Base-by-base conservation (phyloP, 1,139 yeast genomes). In the Debaryomyces subglobosus region DNA sequence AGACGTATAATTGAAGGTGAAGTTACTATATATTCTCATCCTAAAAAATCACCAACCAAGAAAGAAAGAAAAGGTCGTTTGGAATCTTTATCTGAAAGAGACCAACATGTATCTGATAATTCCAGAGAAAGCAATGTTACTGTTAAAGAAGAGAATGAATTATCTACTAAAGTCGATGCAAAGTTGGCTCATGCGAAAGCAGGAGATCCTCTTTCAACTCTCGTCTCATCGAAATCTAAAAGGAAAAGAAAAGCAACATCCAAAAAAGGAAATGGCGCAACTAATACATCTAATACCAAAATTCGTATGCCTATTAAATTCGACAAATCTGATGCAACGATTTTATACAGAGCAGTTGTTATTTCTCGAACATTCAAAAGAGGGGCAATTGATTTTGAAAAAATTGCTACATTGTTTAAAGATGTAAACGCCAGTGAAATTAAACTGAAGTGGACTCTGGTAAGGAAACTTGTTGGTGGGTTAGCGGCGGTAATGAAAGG, bases 391-490 rank as follows among this genome's bases (percentile, higher is more conserved):
- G 84, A 84, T 52, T 89, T 89, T 81, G 73, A 71, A 0, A 62
- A 72, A 39, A 80, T 88, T n/a, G 72, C 84, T 0, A 58, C 60
- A 0, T 64, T 78, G 4, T 74, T 85, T 52, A 69, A 62, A 1
- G 77, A 67, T 15, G 58, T 67, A 36, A 68, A 61, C 21, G 64
- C 67, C 3, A 67, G 71, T 2, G 68, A 74, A 0, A 75, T 84
- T 13, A 74, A 73, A 47, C 76, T 79, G 41, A 79, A 77, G 50
- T 89, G 96, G 96, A 80, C 84, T 0, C 69, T 73, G 10, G 71
- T 84, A 7, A 71, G 89, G 38, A 79, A 78, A 51, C 71, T 67
- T 57, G 69, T 79, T 58, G 94, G 92, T 1, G 82, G 79, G 0
- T 67, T 74, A 18, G 64, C 61, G 9, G 82, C 81, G 0, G 72